phyloP scores from a whole-genome alignment of 148 eudicot species.

The Vaccinium corymbosum region DNA sequence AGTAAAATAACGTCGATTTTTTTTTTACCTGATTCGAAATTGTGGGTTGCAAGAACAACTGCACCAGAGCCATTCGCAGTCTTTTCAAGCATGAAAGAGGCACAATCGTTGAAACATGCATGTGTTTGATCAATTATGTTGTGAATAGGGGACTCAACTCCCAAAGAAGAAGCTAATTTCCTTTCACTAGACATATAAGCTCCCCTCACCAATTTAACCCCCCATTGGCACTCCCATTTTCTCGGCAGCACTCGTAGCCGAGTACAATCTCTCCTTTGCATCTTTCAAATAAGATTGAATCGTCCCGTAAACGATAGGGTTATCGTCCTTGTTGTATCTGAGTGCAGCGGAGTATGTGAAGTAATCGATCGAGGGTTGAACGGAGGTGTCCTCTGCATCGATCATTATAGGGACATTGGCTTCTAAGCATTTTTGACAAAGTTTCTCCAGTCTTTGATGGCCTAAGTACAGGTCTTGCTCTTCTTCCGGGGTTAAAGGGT shows the following conservation, averaged over 20 bases:
- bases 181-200: constrained; percentile 81
- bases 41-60: constrained; percentile 85
- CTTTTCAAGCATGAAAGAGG: constrained; percentile 70
- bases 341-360: constrained; percentile 66
- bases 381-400: constrained; percentile 77
- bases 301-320: constrained; percentile 58
- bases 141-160: constrained; percentile 76
- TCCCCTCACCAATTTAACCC: constrained; percentile 86
- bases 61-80: constrained; percentile 52
- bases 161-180: constrained; percentile 52
- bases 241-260: constrained; percentile 46
- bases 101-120: constrained; percentile 67
- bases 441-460: constrained; percentile 40
- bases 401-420: constrained; percentile 55
- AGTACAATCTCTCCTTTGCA: constrained; percentile 52
- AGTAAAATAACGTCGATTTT: not conserved
- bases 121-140: constrained; percentile 58
- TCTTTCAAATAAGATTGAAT: constrained; percentile 83
- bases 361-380: constrained; percentile 41
- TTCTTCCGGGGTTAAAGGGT: constrained; percentile 60
- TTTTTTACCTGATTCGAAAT: constrained; percentile 66
- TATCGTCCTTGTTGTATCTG: constrained; percentile 35
- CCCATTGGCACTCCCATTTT: constrained; percentile 72
- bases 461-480: constrained; percentile 55
- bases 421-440: constrained; percentile 49